These are phyloP conservation scores for Exophiala oligosperma DNA, from an alignment of 2,329 filamentous ascomycete genomes.

Conservation along the genomic window DNA sequence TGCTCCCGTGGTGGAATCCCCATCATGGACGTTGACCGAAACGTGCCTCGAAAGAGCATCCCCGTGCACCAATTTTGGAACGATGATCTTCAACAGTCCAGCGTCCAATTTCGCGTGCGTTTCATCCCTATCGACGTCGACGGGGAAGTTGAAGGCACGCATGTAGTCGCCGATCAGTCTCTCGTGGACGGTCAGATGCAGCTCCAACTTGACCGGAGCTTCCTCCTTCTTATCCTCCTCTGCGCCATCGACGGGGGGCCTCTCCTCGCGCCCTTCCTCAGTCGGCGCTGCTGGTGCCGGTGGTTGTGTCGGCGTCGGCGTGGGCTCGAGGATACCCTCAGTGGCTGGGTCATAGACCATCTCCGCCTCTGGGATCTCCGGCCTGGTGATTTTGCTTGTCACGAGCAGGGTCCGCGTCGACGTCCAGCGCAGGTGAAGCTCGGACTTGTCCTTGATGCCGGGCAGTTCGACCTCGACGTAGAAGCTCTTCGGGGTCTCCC, in stretches of 20 bases:
- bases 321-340: background rate
- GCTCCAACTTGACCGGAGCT: slow-evolving; percentile 9
- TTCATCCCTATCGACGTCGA: slow-evolving; percentile 26
- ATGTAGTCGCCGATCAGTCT: slow-evolving; percentile 24
- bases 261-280: background rate
- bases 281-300: background rate
- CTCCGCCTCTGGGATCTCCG: slow-evolving; percentile 21
- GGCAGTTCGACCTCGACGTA: slow-evolving; percentile 29
- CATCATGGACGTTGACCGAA: slow-evolving; percentile 1
- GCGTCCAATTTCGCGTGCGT: slow-evolving; percentile 26
- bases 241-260: background rate
- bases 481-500: slow-evolving; percentile 25
- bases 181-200: slow-evolving; percentile 25
- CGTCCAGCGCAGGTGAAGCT: slow-evolving; percentile 26
- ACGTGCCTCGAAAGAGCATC: slow-evolving; percentile 8
- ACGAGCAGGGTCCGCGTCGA: slow-evolving; percentile 22
- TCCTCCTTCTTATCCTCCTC: background rate
- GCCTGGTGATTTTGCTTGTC: slow-evolving; percentile 16
- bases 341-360: slow-evolving; percentile 1
- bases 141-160: slow-evolving; percentile 28
- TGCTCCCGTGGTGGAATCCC: background rate
- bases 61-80: slow-evolving; percentile 25
- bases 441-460: slow-evolving; percentile 22
- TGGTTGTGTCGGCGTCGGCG: background rate
- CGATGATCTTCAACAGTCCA: slow-evolving; percentile 25